Evolutionary conservation across 495 filamentous ascomycete species (phyloP).

Genomic region (Coniosporium apollinis): DNA sequence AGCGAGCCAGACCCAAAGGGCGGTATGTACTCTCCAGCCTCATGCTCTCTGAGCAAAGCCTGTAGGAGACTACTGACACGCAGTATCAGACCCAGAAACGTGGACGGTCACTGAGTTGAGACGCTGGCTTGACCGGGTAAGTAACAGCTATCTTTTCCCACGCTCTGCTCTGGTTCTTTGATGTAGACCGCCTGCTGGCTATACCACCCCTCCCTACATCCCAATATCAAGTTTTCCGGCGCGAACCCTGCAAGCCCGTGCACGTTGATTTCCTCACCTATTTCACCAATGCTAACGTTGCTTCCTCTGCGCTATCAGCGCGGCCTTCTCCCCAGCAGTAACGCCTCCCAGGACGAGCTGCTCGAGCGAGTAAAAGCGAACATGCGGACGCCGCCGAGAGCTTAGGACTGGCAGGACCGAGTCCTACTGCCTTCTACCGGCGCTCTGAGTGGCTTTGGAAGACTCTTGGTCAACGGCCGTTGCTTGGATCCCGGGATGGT

Average conservation of each 20-base stretch:
- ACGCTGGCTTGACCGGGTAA: constrained; percentile 11
- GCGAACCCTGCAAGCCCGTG: too few species aligned
- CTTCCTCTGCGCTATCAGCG: too few species aligned
- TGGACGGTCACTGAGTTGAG: constrained; percentile 13
- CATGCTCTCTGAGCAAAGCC: neutral
- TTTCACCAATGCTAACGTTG: too few species aligned
- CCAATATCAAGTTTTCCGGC: too few species aligned
- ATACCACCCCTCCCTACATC: too few species aligned
- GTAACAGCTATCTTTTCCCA: neutral
- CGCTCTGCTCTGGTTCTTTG: neutral
- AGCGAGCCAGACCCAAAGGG: constrained; percentile 10
- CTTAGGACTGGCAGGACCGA: neutral
- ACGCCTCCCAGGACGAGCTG: constrained; percentile 56
- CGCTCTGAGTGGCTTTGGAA: too few species aligned
- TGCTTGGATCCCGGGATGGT: neutral
- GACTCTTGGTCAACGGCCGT: neutral
- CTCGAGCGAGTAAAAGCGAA: constrained; percentile 69
- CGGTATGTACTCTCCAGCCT: neutral
- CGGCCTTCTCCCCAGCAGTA: constrained; percentile 47
- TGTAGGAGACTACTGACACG: neutral
- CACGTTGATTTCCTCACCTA: too few species aligned
- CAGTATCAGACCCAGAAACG: constrained; percentile 6
- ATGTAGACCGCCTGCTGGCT: neutral
- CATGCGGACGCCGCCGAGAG: constrained; percentile 32
- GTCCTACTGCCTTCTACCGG: neutral